Percentiles rank a stretch among this genome's conserved stretches.
Conservation (phyloP, 2,329 filamentous ascomycete genomes). For the Apiospora koreana region DNA sequence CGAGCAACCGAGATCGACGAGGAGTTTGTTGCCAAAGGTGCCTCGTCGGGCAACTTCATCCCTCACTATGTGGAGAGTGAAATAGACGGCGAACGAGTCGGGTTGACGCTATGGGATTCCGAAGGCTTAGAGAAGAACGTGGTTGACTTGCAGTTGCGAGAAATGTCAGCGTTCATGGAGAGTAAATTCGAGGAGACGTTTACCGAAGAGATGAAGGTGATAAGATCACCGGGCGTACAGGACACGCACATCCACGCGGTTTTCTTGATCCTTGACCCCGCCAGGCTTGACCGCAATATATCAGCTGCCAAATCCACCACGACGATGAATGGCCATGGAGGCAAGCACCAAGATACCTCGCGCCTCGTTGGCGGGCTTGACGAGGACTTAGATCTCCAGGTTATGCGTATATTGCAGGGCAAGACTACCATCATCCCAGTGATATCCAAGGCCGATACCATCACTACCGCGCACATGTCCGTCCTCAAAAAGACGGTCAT, state of each 20-base stretch:
- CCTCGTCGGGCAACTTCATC: conserved; percentile 71
- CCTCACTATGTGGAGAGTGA: conserved; percentile 93
- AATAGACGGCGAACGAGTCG: conserved; percentile 87
- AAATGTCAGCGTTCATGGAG: conserved; percentile 90
- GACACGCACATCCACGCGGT: conserved; percentile 98
- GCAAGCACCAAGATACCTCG: conserved; percentile 49
- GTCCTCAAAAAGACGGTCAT: conserved; percentile 89
- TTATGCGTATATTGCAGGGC: conserved; percentile 82
- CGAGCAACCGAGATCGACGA: conserved; percentile 49
- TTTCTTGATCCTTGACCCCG: conserved; percentile 88
- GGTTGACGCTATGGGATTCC: conserved; percentile 95
- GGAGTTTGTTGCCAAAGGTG: conserved; percentile 55
- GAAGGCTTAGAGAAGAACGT: conserved; percentile 93
- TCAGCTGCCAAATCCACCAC: conserved; percentile 60
- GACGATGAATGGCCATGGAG: conserved; percentile 46
- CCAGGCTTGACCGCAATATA: conserved; percentile 81
- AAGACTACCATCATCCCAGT: conserved; percentile 96
- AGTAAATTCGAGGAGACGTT: conserved; percentile 99
- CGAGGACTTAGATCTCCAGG: conserved; percentile 86
- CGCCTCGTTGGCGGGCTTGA: conserved; percentile 71
- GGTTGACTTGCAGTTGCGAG: conserved; percentile 89
- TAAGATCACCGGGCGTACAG: conserved; percentile 86
- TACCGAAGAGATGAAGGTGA: conserved; percentile 94
- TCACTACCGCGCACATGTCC: conserved; percentile 93
- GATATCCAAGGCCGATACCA: conserved; percentile 94